Evolutionary conservation across 805 yeast species (phyloP), one percentile per base, ranked within the genome.

Genomic region (Yarrowia sp.): DNA sequence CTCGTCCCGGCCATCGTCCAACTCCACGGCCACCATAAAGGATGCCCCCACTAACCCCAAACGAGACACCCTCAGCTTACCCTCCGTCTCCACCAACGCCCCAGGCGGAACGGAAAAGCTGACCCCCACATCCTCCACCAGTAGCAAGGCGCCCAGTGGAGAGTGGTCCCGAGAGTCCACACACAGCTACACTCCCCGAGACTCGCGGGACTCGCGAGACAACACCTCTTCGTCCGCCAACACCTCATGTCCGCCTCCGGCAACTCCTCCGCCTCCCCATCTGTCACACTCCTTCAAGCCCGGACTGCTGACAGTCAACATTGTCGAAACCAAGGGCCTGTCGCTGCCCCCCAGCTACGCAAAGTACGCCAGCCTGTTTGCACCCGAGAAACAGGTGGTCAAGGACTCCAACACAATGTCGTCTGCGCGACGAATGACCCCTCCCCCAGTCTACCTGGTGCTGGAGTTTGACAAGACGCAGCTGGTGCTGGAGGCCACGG

Each of bases 401-500:
- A 46, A 35, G 36, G 44, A 46, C 44, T 61, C 64, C 56, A 46
- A 26, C 35, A 28, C 56, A 61, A 61, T 43, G 51, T 30, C 56
- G 22, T 35, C 54, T 2, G 28, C 56, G 19, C 54, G 56, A 17
- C 24, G 56, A 22, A 61, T 46, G 56, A 32, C 40, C 8, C 64
- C 64, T 69, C 84, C 95, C 17, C 81, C 96, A 66, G 82, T 95
- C 40, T 90, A 90, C 75, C 82, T 92, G 71, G 91, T 96, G 1
- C 81, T 95, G 49, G 99, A 95, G 76, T 93, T 92, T 73, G 99
- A 95, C 77, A 95, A 95, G 76, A 91, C 93, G 59, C 95, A 92
- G 69, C 88, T 95, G 68, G 83, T 92, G 16, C 85, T 93, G 59
- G 96, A 92, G 69, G 95, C 98, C 2, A 84, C 86, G 30, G 84